phyloP scores from a whole-genome alignment of 352 stramenopile genomes.

The Phytophthora brassicae region DNA sequence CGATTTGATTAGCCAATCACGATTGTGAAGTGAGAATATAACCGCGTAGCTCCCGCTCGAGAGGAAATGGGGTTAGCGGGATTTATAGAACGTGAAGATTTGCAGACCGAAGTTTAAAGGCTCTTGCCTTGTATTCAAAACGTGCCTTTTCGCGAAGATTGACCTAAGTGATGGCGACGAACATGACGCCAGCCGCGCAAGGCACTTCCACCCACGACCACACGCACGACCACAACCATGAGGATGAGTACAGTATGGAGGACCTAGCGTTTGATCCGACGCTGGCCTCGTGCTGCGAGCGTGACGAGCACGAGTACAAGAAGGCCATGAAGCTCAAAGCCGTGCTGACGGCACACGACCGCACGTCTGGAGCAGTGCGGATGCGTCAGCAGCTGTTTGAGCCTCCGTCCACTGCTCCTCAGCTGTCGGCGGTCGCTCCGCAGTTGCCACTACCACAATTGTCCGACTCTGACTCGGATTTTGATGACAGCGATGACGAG shows the following conservation, averaged over 20 bases:
- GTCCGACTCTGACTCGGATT: slow-evolving; percentile 33
- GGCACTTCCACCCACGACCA: slow-evolving; percentile 19
- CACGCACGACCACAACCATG: slow-evolving; percentile 17
- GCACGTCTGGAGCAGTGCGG: slow-evolving; percentile 49
- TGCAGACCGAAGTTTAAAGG: too few species aligned
- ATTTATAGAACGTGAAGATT: too few species aligned
- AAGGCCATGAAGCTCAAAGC: slow-evolving; percentile 70
- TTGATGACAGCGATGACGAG: slow-evolving; percentile 54
- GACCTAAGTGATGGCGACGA: slow-evolving; percentile 15
- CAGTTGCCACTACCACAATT: not conserved
- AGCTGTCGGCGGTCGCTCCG: slow-evolving; percentile 5
- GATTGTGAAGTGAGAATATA: too few species aligned
- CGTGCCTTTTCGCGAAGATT: slow-evolving; percentile 4
- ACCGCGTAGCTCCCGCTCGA: not conserved
- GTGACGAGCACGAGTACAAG: slow-evolving; percentile 54
- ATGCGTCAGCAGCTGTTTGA: slow-evolving; percentile 65
- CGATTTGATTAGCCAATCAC: slow-evolving; percentile 1
- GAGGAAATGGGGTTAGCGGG: not conserved
- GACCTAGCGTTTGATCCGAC: slow-evolving; percentile 57
- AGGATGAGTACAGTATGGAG: slow-evolving; percentile 29
- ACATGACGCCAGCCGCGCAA: not conserved
- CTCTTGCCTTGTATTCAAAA: not conserved
- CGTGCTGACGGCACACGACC: slow-evolving; percentile 58
- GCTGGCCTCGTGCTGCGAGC: slow-evolving; percentile 66
- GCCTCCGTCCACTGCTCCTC: slow-evolving; percentile 16